Evolutionary conservation across 305 asterid species (phyloP), one percentile per base, ranked within the genome.

Genomic region (Plantago lanceolata): DNA sequence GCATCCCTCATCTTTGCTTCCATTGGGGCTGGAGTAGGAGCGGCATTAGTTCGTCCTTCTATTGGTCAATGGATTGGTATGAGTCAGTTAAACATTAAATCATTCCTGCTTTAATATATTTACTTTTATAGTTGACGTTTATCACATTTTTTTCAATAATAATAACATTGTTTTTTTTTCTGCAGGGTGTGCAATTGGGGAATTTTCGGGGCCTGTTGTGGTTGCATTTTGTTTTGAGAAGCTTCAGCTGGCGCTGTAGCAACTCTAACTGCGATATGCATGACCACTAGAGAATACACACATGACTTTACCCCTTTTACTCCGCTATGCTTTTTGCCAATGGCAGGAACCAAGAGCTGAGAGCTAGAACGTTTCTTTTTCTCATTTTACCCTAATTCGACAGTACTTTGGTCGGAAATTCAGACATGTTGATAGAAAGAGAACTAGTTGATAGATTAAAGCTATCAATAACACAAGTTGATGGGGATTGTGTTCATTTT

Each of bases 51-150:
- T 40, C 84, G 85, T 29, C 99, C 99, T 59, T 70, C 95, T 15
- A 52, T 84, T n/a, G 99, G 99, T 51, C 99, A 93, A 77, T 87
- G 97, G 97, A 82, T 93, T 19, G 96, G 98, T 92, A 76, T 21
- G 58, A 53, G 5, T 53, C 19, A 19, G 58, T 52, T 53, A n/a
- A 40, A 18, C 48, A 57, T 51, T 5, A 5, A 28, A 33, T 11
- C 5, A 3, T 45, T 60, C 6, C 6, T 29, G 55, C 16, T 51
- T 12, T 37, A 69, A 66, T 11, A 40, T 31, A 18, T 18, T 53
- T 2, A 53, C 57, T 12, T 37, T 49, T 61, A 12, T 48, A 57
- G 40, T 50, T 7, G 4, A 43, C 29, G 28, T 21, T 47, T 26
- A 58, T 53, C 28, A 18, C 26, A 68, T 51, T 71, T n/a, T n/a